Evolutionary conservation across 805 yeast genomes (phyloP).

Genomic region (Zygoascus tannicola): DNA sequence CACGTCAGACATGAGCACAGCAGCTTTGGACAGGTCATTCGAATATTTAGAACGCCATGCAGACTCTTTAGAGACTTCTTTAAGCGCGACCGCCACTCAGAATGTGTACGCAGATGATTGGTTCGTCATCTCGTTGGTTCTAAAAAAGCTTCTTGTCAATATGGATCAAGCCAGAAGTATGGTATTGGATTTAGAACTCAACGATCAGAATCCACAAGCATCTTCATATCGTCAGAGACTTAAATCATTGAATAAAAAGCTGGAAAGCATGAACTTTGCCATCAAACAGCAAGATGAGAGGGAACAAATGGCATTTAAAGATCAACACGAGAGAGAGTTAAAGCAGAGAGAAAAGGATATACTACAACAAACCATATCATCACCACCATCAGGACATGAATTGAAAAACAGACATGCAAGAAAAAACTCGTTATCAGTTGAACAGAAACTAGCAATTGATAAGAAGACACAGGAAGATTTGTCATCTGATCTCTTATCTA

Average conservation of each 20-base stretch:
- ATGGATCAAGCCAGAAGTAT: conserved; percentile 16
- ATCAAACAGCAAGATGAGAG: conserved; percentile 1
- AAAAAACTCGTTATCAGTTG: conserved; percentile 8
- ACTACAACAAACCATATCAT: neutral
- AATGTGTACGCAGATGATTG: conserved; percentile 1
- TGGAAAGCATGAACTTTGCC: neutral
- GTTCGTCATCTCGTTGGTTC: conserved; percentile 13
- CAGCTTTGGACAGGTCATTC: neutral
- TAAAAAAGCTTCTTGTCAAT: conserved; percentile 13
- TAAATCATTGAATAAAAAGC: neutral
- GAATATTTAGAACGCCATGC: conserved; percentile 1
- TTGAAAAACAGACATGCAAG: neutral
- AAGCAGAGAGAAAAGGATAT: conserved; percentile 4
- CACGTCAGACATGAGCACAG: neutral
- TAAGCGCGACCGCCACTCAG: neutral
- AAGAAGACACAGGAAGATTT: conserved; percentile 37
- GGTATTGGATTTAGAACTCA: conserved; percentile 14
- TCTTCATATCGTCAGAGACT: neutral
- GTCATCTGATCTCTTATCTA: conserved; percentile 38
- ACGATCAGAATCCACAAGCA: neutral
- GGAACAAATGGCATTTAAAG: neutral
- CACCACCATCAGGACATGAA: neutral
- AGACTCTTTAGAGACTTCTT: neutral
- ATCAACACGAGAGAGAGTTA: no score
- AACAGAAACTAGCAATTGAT: conserved; percentile 22